Evolutionary conservation across 2,329 filamentous ascomycete species (phyloP).

Genomic region (Neonectria sp.): DNA sequence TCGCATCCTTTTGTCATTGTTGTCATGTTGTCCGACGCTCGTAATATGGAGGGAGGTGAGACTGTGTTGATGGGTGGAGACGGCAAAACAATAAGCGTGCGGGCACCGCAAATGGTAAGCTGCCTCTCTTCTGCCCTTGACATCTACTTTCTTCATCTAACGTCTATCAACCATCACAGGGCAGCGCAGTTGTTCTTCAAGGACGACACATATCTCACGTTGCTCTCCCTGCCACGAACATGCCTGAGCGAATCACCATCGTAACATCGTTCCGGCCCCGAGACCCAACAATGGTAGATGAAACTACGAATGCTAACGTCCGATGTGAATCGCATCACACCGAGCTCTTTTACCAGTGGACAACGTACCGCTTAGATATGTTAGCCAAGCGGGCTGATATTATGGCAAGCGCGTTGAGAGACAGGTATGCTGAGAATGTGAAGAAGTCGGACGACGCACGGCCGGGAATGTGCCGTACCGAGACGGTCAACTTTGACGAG

Average conservation of each 20-base stretch:
- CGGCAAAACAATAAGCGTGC: constrained; percentile 45
- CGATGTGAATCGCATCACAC: constrained; percentile 44
- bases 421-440: constrained; percentile 46
- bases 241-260: constrained; percentile 62
- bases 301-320: constrained; percentile 54
- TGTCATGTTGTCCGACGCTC: constrained; percentile 64
- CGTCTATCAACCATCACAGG: constrained; percentile 36
- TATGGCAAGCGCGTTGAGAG: constrained; percentile 36
- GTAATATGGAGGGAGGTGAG: constrained; percentile 61
- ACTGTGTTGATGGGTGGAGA: constrained; percentile 47
- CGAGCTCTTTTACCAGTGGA: constrained; percentile 51
- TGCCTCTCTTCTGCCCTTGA: neutral
- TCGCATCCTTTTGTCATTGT: constrained; percentile 67
- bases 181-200: constrained; percentile 60
- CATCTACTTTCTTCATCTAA: neutral
- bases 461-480: constrained; percentile 43
- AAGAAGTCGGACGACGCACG: constrained; percentile 41
- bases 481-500: constrained; percentile 46
- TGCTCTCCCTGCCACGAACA: constrained; percentile 57
- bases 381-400: constrained; percentile 37
- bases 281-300: constrained; percentile 56
- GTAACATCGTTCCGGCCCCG: constrained; percentile 62
- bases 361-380: constrained; percentile 48
- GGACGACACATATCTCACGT: constrained; percentile 63
- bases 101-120: constrained; percentile 43